Evolutionary conservation across 306 rosid genomes (phyloP), one percentile per base, ranked within the genome.

Genomic region (Vicia villosa): DNA sequence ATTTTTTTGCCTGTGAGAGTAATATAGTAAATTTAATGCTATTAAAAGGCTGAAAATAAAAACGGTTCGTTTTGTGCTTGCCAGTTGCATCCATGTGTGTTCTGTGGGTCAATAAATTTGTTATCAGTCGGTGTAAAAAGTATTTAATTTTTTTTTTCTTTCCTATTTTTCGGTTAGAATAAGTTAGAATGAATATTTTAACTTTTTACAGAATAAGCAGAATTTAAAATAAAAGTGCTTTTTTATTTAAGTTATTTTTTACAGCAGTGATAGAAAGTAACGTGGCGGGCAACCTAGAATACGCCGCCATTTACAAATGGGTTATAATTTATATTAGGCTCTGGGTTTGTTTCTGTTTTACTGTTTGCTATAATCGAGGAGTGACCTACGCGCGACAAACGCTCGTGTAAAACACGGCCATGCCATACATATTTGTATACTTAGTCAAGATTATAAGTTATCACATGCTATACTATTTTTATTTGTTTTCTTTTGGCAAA

Each of bases 231-330:
- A n/a, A 34, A 34, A 34, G 38, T 34, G 38, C 38, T 34, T 34
- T 32, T 3, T 28, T 64, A 65, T 24, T 40, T 63, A 73, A 75
- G 38, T 72, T 24, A 24, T 24, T 24, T 43, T 82, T 83, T 17
- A 78, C 86, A 80, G 86, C 83, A 74, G 7, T 24, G 49, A 26
- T 42, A 77, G 34, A 75, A 75, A 69, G 66, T 26, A 82, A 84
- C 95, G 87, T 85, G 88, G 85, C 75, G 74, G 76, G 88, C 86
- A 88, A 62, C 88, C 83, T 88, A 77, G 90, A 85, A 71, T 66
- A 79, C 69, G 82, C 74, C 86, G 81, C 90, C 79, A 74, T 85
- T 66, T 82, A 78, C 68, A 76, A 84, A 56, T 79, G 51, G 34
- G 22, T 38, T 59, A 3, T n/a, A n/a, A n/a, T n/a, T n/a, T n/a